These are phyloP conservation scores for Candida mesenterica DNA, from an alignment of 1,139 yeast species.

Conservation along the genomic window DNA sequence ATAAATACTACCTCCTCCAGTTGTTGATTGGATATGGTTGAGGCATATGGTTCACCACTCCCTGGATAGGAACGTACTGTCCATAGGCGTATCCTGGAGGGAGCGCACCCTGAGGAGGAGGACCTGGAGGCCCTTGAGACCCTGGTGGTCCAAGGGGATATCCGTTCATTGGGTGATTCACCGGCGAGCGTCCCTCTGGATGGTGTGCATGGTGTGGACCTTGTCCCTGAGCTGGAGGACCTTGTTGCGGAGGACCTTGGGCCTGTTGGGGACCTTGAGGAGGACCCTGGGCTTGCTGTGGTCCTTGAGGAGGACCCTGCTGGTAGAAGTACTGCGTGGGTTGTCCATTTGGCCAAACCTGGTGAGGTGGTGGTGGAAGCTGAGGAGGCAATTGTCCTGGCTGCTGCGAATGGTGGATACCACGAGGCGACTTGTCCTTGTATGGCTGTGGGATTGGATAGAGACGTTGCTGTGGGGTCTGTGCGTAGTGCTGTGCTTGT, in stretches of 20 bases:
- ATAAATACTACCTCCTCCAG: constrained; percentile 28
- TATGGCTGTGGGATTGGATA: constrained; percentile 21
- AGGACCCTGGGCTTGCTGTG: constrained; percentile 15
- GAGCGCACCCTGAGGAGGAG: constrained; percentile 35
- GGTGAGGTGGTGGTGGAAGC: constrained; percentile 24
- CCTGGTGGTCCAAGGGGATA: constrained; percentile 21
- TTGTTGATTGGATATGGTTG: constrained; percentile 25
- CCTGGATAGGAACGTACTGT: constrained; percentile 36
- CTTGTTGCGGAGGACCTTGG: constrained; percentile 1
- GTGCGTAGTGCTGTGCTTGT: constrained; percentile 13
- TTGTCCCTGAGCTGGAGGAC: constrained; percentile 14
- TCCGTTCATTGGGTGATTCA: constrained; percentile 22
- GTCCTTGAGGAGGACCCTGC: constrained; percentile 14
- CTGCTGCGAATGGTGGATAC: constrained; percentile 18
- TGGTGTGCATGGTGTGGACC: constrained; percentile 5
- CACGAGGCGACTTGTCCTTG: constrained; percentile 13
- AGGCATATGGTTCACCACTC: constrained; percentile 14
- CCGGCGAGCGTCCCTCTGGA: constrained; percentile 20
- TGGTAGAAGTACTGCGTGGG: constrained; percentile 25
- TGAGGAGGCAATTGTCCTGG: constrained; percentile 15
- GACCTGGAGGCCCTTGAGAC: constrained; percentile 30
- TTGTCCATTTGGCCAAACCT: constrained; percentile 25
- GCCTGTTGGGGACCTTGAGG: constrained; percentile 11
- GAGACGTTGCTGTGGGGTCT: constrained; percentile 14
- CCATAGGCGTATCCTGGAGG: constrained; percentile 38